Conservation (phyloP, 2,329 filamentous ascomycete genomes). For the Fusarium subglutinans region DNA sequence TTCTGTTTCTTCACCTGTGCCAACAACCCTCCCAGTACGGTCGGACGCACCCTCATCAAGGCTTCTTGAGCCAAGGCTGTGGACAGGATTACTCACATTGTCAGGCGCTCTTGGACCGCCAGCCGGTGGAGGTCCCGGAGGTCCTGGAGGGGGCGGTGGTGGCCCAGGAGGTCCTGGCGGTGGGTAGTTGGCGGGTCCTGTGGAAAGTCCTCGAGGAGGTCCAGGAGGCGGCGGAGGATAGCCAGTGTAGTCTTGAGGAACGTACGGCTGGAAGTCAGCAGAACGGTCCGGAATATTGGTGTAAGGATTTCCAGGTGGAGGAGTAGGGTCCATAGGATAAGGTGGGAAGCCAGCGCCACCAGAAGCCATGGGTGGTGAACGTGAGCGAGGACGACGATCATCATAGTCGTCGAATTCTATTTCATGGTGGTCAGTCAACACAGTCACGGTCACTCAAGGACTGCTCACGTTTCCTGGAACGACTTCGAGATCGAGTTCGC, state of each 20-base stretch:
- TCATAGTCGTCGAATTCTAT: conserved; percentile 47
- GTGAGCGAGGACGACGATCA: conserved; percentile 52
- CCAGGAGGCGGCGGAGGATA: conserved; percentile 53
- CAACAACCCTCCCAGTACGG: conserved; percentile 40
- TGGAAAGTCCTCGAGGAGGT: conserved; percentile 35
- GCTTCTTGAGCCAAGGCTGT: conserved; percentile 39
- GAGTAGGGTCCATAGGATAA: conserved; percentile 47
- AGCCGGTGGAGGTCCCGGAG: conserved; percentile 47
- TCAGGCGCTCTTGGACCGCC: conserved; percentile 50
- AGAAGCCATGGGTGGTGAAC: conserved; percentile 61
- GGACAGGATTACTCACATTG: conserved; percentile 56
- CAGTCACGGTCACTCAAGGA: conserved; percentile 1
- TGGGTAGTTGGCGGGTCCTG: conserved; percentile 4
- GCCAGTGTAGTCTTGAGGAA: conserved; percentile 54
- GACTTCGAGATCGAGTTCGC: conserved; percentile 35
- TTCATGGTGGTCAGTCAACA: conserved; percentile 22
- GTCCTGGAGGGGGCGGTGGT: conserved; percentile 39
- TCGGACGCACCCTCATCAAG: conserved; percentile 52
- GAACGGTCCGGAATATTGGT: conserved; percentile 49
- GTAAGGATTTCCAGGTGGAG: conserved; percentile 42
- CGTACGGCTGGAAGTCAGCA: conserved; percentile 52
- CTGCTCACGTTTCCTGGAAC: conserved; percentile 43
- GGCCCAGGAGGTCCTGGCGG: conserved; percentile 44
- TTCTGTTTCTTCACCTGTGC: background rate
- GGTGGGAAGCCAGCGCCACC: conserved; percentile 61